phyloP scores from a whole-genome alignment of 2,329 filamentous ascomycete species.

The Juglanconis sp. region DNA sequence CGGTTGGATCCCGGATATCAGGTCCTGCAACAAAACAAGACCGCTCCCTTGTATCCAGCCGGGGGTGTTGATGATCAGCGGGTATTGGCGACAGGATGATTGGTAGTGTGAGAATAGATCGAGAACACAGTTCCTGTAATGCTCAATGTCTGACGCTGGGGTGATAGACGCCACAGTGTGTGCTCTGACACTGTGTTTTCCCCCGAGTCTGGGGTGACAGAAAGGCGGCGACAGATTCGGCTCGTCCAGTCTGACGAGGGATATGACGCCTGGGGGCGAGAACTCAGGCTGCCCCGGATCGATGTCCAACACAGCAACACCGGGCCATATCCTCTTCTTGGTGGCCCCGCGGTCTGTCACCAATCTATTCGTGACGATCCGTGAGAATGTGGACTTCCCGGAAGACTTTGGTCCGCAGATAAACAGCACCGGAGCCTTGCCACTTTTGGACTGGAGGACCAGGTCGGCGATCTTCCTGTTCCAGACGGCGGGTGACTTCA shows the following conservation, averaged over 20 bases:
- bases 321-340: slow-evolving; percentile 25
- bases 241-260: slow-evolving; percentile 57
- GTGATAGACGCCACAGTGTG: slow-evolving; percentile 66
- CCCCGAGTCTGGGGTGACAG: slow-evolving; percentile 47
- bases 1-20: slow-evolving; percentile 53
- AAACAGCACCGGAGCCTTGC: slow-evolving; percentile 43
- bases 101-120: slow-evolving; percentile 62
- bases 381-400: slow-evolving; percentile 73
- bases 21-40: slow-evolving; percentile 57
- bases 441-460: slow-evolving; percentile 33
- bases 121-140: slow-evolving; percentile 62
- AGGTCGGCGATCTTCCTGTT: slow-evolving; percentile 55
- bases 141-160: slow-evolving; percentile 62
- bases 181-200: slow-evolving; percentile 49
- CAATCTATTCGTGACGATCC: slow-evolving; percentile 63
- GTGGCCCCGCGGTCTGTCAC: slow-evolving; percentile 43
- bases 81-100: slow-evolving; percentile 40
- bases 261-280: slow-evolving; percentile 65
- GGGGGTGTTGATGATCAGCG: slow-evolving; percentile 70
- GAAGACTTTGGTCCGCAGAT: slow-evolving; percentile 69
- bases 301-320: slow-evolving; percentile 65
- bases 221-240: slow-evolving; percentile 67
- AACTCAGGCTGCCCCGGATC: slow-evolving; percentile 79
- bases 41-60: slow-evolving; percentile 73
- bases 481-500: slow-evolving; percentile 58